Evolutionary conservation across 345 rosid species (phyloP), one percentile per base, ranked within the genome.

Genomic region (Firmiana major): DNA sequence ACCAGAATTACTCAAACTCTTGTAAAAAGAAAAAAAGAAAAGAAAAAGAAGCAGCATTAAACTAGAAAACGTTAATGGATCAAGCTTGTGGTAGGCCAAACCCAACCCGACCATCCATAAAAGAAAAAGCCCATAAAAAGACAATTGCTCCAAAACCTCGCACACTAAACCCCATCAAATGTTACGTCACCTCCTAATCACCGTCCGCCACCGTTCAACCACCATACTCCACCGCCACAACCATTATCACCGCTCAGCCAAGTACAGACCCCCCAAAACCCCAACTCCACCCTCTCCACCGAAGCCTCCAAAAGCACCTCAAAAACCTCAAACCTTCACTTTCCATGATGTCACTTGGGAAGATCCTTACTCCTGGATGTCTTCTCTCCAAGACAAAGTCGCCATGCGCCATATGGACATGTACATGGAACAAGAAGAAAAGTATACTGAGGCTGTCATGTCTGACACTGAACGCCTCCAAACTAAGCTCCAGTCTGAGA

Each of bases 381-480:
- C 97, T 66, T 86, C 79, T 78, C 88, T 96, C 34, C 87, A 82
- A 40, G 98, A 96, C 84, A 90, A 90, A 81, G 99, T 96, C 58
- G 97, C 98, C 51, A 93, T 93, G 98, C 87, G 97, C 28, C 98
- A 96, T 81, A 93, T 96, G 99, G 98, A 92, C 83, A 85, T 92
- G 66, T 86, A 83, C 83, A 90, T 93, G 98, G 98, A 96, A 84
- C 94, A 90, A 79, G 99, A 96, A 77, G 98, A 93, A 84, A 96
- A 96, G 89, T 96, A 93, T 75, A 75, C 88, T 1, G 97, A 96
- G 76, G 98, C 99, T 12, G 87, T 92, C 7, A 82, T 96, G 87
- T 87, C 89, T 22, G 97, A 85, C 72, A 91, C 97, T 42, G 94
- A 87, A 79, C 87, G 88, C 72, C 91, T 92, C 26, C 97, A 93